These are phyloP conservation scores for Helicocarpus griseus DNA, from an alignment of 2,329 filamentous ascomycete species.

Conservation along the genomic window DNA sequence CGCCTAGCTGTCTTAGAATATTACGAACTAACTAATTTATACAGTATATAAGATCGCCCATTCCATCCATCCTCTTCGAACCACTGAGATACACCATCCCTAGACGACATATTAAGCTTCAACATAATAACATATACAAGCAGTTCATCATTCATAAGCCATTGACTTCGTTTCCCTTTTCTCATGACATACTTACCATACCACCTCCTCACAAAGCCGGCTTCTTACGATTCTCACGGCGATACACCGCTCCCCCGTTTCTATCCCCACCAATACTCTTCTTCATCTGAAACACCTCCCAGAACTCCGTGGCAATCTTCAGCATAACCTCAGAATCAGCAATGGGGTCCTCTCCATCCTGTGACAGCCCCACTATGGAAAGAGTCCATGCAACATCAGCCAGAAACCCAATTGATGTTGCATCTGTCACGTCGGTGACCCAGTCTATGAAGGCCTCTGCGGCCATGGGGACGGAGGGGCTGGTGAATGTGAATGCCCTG, in stretches of 20 bases:
- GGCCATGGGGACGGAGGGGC: constrained; percentile 8
- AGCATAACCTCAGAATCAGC: constrained; percentile 7
- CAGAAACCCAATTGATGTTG: constrained; percentile 9
- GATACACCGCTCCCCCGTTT: background rate
- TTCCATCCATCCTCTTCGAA: too few species aligned
- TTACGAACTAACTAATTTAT: too few species aligned
- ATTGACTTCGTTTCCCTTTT: too few species aligned
- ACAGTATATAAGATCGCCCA: too few species aligned
- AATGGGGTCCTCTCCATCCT: constrained; percentile 9
- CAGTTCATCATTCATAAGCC: too few species aligned
- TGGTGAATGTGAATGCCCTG: constrained; percentile 12
- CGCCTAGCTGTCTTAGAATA: too few species aligned
- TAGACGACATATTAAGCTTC: background rate
- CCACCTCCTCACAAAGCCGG: background rate
- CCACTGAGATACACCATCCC: too few species aligned
- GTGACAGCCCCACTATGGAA: constrained; percentile 8
- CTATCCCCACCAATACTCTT: background rate
- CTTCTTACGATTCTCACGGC: background rate
- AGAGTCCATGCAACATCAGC: constrained; percentile 13
- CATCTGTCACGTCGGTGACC: constrained; percentile 13
- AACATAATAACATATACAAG: background rate
- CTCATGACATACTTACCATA: background rate
- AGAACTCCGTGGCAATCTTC: constrained; percentile 9
- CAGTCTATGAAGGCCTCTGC: constrained; percentile 13
- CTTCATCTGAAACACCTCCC: constrained; percentile 10